phyloP scores from a whole-genome alignment of 495 filamentous ascomycete species.

The Penicillium lividum region DNA sequence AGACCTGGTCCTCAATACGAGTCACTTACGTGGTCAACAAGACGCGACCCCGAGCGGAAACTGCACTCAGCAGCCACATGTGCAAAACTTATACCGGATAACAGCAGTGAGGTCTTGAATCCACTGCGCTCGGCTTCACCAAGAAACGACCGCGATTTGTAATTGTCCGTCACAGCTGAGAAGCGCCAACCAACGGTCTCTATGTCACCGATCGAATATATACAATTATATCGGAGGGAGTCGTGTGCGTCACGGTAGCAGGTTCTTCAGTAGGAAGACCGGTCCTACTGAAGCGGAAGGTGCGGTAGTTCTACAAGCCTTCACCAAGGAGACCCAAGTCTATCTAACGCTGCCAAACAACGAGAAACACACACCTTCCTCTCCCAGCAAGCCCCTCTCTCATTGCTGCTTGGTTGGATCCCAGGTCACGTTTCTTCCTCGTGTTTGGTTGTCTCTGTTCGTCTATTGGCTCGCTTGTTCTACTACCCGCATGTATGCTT shows the following conservation, averaged over 20 bases:
- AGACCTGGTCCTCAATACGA: conserved; percentile 23
- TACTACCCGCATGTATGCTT: no score
- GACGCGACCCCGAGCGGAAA: conserved; percentile 28
- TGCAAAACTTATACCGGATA: conserved; percentile 16
- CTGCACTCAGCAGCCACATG: conserved; percentile 16
- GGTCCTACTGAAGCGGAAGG: conserved; percentile 26
- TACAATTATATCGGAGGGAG: conserved; percentile 8
- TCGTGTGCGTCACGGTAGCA: conserved; percentile 27
- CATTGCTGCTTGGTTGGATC: no score
- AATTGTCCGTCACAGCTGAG: conserved; percentile 35
- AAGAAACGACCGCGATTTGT: conserved; percentile 35
- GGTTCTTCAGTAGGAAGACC: conserved; percentile 25
- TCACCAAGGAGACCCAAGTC: conserved; percentile 26
- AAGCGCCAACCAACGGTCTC: conserved; percentile 36
- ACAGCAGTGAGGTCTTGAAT: conserved; percentile 39
- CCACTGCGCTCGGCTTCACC: conserved; percentile 36
- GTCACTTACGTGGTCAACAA: conserved; percentile 25
- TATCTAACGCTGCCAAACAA: conserved; percentile 8
- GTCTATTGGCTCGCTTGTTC: no score
- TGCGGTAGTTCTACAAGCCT: conserved; percentile 35
- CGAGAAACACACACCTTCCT: no score
- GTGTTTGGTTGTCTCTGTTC: no score
- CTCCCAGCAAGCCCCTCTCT: no score
- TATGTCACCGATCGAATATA: conserved; percentile 46
- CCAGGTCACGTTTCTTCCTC: no score